Evolutionary conservation across 257 asterid species (phyloP).

Genomic region (Lycium barbarum): DNA sequence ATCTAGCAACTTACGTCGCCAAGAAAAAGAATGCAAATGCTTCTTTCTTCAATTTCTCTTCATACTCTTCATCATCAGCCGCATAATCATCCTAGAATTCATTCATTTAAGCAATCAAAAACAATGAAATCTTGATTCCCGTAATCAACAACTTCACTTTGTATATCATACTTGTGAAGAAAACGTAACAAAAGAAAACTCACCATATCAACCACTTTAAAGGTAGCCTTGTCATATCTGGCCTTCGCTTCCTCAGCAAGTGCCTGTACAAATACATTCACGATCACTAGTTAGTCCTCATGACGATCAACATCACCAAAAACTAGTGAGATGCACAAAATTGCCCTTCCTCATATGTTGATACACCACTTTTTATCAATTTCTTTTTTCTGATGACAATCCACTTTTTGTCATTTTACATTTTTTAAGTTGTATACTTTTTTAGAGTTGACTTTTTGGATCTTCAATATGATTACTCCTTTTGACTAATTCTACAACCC

Average conservation of each 20-base stretch:
- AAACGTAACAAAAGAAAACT: constrained; percentile 30
- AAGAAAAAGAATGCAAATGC: constrained; percentile 77
- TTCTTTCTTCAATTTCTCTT: constrained; percentile 90
- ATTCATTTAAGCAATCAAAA: constrained; percentile 32
- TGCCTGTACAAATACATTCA: constrained; percentile 58
- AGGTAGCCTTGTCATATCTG: constrained; percentile 78
- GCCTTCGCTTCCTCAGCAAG: constrained; percentile 95
- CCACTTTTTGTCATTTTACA: background rate
- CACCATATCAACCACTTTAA: constrained; percentile 84
- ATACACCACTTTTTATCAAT: background rate
- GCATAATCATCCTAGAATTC: constrained; percentile 90
- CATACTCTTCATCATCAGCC: constrained; percentile 92
- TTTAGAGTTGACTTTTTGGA: background rate
- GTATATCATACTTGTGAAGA: background rate
- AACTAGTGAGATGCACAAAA: constrained; percentile 32
- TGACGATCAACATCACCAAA: background rate
- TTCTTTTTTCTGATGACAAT: background rate
- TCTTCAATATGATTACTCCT: constrained; percentile 12
- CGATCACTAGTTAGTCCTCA: constrained; percentile 24
- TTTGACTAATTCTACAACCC: constrained; percentile 19
- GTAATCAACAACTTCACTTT: constrained; percentile 19
- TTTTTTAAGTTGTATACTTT: background rate
- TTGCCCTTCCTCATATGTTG: constrained; percentile 17
- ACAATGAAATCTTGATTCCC: constrained; percentile 23
- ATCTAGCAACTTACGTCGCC: constrained; percentile 75